phyloP scores from a whole-genome alignment of 2,329 filamentous ascomycete species.

The Claviceps sp. region DNA sequence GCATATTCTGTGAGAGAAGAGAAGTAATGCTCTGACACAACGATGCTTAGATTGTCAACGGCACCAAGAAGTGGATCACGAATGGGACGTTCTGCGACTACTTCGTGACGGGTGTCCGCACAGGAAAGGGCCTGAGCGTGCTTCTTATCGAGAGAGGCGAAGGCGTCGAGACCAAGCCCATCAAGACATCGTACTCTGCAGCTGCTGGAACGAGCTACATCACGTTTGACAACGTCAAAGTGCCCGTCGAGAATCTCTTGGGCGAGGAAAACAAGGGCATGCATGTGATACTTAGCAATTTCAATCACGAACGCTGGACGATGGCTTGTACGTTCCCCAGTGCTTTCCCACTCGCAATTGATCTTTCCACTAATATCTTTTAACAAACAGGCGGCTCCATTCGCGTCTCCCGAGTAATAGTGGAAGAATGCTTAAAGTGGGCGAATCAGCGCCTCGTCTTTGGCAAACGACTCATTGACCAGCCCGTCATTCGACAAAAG shows the following conservation, averaged over 20 bases:
- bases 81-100: conserved; percentile 73
- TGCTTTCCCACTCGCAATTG: background rate
- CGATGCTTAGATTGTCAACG: conserved; percentile 41
- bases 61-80: conserved; percentile 77
- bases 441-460: conserved; percentile 77
- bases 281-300: conserved; percentile 71
- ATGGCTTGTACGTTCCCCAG: conserved; percentile 45
- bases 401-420: conserved; percentile 52
- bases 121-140: conserved; percentile 66
- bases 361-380: background rate
- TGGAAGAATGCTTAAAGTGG: conserved; percentile 83
- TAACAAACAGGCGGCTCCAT: conserved; percentile 35
- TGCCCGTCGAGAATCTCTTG: conserved; percentile 63
- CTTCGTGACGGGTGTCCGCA: conserved; percentile 70
- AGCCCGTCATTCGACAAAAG: conserved; percentile 75
- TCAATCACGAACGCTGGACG: conserved; percentile 76
- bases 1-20: too few species aligned
- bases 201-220: conserved; percentile 68
- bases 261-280: conserved; percentile 80
- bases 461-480: conserved; percentile 67
- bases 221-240: conserved; percentile 77
- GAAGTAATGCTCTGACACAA: background rate
- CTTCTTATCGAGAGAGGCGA: conserved; percentile 62
- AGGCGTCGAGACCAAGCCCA: conserved; percentile 61
- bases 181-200: conserved; percentile 72